phyloP scores from a whole-genome alignment of 345 rosid species.

The Anastatica hierochuntica region DNA sequence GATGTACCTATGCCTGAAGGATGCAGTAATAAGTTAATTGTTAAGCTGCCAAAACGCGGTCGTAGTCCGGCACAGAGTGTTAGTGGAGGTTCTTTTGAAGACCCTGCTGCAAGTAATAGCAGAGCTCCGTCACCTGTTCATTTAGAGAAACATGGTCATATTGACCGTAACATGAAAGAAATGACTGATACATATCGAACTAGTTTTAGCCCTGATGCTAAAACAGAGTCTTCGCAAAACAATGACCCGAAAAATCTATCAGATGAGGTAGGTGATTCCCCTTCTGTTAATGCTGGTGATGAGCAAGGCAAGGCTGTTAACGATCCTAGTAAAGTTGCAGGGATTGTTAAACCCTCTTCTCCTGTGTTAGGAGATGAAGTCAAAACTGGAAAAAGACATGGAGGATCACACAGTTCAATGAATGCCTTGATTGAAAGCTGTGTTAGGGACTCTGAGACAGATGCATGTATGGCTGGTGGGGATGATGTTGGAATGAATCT shows the following conservation, averaged over 20 bases:
- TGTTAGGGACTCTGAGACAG: slow-evolving; percentile 52
- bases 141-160: slow-evolving; percentile 50
- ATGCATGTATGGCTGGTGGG: slow-evolving; percentile 32
- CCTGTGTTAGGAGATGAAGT: slow-evolving; percentile 36
- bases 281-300: no score
- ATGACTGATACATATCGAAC: slow-evolving; percentile 34
- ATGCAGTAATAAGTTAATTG: slow-evolving; percentile 51
- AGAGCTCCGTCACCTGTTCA: slow-evolving; percentile 52
- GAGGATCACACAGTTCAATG: slow-evolving; percentile 58
- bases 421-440: slow-evolving; percentile 91
- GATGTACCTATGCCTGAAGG: slow-evolving; percentile 48
- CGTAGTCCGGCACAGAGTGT: slow-evolving; percentile 68
- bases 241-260: no score
- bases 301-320: no score
- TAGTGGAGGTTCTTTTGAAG: slow-evolving; percentile 70
- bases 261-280: no score
- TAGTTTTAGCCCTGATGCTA: no score
- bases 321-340: slow-evolving; percentile 34
- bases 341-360: slow-evolving; percentile 30
- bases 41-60: slow-evolving; percentile 62
- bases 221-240: no score
- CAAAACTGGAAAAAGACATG: slow-evolving; percentile 37
- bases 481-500: slow-evolving; percentile 95
- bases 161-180: slow-evolving; percentile 33
- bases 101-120: slow-evolving; percentile 42